These are phyloP conservation scores for Lentithecium fluviatile DNA, from an alignment of 495 filamentous ascomycete genomes.

Conservation along the genomic window DNA sequence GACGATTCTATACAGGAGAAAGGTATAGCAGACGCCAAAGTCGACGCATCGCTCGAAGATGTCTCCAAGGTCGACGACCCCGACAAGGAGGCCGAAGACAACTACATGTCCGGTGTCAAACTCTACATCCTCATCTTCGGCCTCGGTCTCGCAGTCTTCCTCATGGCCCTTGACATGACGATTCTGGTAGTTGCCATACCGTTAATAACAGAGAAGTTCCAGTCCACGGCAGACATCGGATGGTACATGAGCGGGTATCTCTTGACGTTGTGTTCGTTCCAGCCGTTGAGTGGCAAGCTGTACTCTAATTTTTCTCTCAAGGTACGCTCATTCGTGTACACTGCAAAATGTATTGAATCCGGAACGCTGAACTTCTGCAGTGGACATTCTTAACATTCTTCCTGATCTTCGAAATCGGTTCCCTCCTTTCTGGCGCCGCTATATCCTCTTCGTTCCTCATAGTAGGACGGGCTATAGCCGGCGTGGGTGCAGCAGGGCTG, in stretches of 20 bases:
- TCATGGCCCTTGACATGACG: slow-evolving; percentile 27
- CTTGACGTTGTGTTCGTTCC: slow-evolving; percentile 20
- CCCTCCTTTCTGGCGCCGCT: slow-evolving; percentile 72
- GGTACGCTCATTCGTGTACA: neutral
- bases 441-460: slow-evolving; percentile 74
- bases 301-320: slow-evolving; percentile 28
- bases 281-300: slow-evolving; percentile 21
- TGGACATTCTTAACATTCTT: slow-evolving; percentile 64
- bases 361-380: neutral
- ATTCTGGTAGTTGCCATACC: slow-evolving; percentile 60
- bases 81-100: slow-evolving; percentile 2
- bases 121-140: slow-evolving; percentile 23
- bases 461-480: slow-evolving; percentile 79
- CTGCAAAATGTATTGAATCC: neutral
- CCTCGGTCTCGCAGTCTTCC: slow-evolving; percentile 17
- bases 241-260: slow-evolving; percentile 57
- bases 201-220: slow-evolving; percentile 74
- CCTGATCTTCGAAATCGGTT: slow-evolving; percentile 79
- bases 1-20: neutral
- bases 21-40: neutral
- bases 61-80: neutral
- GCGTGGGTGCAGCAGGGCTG: slow-evolving; percentile 77
- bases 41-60: neutral
- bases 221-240: slow-evolving; percentile 69
- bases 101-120: slow-evolving; percentile 21